A percentile compares a stretch with the other conserved stretches of the same genome.
Conservation (phyloP, 176 grass and related monocot genomes). For the Thinopyrum elongatum region DNA sequence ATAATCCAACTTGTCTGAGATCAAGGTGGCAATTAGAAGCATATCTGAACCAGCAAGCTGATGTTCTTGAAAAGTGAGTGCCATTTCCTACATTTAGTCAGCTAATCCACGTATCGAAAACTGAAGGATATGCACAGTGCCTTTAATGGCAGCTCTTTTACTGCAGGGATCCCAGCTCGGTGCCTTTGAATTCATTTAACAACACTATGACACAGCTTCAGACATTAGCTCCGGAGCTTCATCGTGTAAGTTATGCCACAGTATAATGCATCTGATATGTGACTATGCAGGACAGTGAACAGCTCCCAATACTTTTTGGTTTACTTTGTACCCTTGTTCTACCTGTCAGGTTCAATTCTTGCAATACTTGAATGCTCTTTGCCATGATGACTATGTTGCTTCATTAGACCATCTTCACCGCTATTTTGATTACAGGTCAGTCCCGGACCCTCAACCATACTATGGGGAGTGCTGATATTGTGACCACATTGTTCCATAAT, state of each 20-base stretch:
- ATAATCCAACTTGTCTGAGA: constrained; percentile 60
- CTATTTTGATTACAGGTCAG: constrained; percentile 95
- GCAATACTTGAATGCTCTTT: constrained; percentile 88
- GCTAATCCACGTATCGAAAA: constrained; percentile 10
- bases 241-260: constrained; percentile 76
- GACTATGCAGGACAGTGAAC: constrained; percentile 1
- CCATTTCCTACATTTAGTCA: constrained; percentile 21
- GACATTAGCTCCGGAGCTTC: constrained; percentile 75
- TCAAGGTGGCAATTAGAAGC: constrained; percentile 97
- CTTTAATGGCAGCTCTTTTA: constrained; percentile 26
- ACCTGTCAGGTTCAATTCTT: constrained; percentile 74
- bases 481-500: constrained; percentile 10
- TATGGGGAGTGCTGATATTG: neutral
- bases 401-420: constrained; percentile 85
- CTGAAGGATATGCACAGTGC: neutral
- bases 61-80: constrained; percentile 85
- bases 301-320: neutral
- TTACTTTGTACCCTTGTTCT: constrained; percentile 30
- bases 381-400: constrained; percentile 81
- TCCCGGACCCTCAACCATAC: constrained; percentile 1
- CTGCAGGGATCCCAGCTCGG: constrained; percentile 68
- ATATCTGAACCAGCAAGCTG: constrained; percentile 90
- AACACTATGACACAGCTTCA: constrained; percentile 70
- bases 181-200: constrained; percentile 94
- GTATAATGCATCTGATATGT: constrained; percentile 21